Evolutionary conservation across 2,329 filamentous ascomycete species (phyloP).

Genomic region (Neofusicoccum cordaticola): DNA sequence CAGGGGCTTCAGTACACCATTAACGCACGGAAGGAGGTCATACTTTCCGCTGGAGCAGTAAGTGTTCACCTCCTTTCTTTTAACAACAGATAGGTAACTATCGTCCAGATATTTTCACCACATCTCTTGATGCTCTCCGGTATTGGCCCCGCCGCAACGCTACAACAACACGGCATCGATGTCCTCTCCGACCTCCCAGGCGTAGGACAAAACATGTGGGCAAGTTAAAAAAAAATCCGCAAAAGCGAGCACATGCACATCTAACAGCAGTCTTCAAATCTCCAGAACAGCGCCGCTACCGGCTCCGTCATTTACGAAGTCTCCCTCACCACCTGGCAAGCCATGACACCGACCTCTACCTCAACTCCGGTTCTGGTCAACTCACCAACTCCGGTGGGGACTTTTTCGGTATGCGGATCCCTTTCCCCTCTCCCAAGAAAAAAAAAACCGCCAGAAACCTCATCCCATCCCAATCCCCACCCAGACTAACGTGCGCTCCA

Average conservation of each 20-base stretch:
- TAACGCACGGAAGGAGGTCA: conserved; percentile 41
- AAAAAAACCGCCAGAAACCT: too few relatives aligned
- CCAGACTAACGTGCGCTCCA: neutral
- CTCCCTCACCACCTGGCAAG: neutral
- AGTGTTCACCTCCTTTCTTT: conserved; percentile 21
- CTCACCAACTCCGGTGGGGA: neutral
- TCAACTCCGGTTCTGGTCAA: neutral
- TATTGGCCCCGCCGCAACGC: conserved; percentile 27
- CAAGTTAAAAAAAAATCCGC: too few relatives aligned
- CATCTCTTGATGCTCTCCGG: conserved; percentile 40
- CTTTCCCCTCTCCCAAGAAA: too few relatives aligned
- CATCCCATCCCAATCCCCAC: neutral
- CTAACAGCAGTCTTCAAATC: too few relatives aligned
- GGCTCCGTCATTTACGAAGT: neutral
- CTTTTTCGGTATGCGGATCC: neutral
- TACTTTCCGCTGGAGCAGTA: conserved; percentile 45
- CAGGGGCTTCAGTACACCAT: conserved; percentile 21
- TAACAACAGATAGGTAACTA: conserved; percentile 19
- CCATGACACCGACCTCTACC: neutral
- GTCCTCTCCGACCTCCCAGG: conserved; percentile 24
- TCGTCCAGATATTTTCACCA: conserved; percentile 27
- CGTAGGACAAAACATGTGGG: conserved; percentile 27
- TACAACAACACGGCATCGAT: conserved; percentile 23
- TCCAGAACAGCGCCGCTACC: neutral
- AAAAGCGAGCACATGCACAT: too few relatives aligned